A percentile compares a stretch with the other conserved stretches of the same genome.
These are phyloP conservation scores for Penicillium egyptiacum DNA, from an alignment of 495 filamentous ascomycete species.

Conservation along the genomic window DNA sequence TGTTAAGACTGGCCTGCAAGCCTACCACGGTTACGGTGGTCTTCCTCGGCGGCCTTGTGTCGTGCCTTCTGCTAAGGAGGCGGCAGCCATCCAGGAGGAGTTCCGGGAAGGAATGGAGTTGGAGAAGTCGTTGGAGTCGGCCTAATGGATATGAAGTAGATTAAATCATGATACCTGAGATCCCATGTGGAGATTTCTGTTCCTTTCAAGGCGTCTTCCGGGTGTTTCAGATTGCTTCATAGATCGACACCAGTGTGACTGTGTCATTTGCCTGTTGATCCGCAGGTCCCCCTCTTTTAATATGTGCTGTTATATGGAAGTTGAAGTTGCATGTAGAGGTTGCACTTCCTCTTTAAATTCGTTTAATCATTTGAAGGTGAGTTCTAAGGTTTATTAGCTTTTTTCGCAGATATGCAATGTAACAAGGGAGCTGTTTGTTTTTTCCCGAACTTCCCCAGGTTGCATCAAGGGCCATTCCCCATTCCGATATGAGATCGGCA, in stretches of 20 bases:
- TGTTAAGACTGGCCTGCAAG: constrained; percentile 76
- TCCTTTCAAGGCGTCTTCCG: background rate
- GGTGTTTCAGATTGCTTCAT: background rate
- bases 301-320: background rate
- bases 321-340: constrained; percentile 24
- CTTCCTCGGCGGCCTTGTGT: constrained; percentile 76
- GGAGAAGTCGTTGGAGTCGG: constrained; percentile 55
- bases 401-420: constrained; percentile 15
- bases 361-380: no score
- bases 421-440: constrained; percentile 20
- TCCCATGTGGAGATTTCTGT: background rate
- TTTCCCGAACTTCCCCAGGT: background rate
- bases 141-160: constrained; percentile 1
- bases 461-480: constrained; percentile 8
- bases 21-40: constrained; percentile 76
- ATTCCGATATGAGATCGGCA: constrained; percentile 25
- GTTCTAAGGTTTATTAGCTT: no score
- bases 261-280: constrained; percentile 4
- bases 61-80: constrained; percentile 59
- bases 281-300: constrained; percentile 7
- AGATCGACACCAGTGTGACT: constrained; percentile 6
- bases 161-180: constrained; percentile 5
- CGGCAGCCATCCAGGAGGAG: constrained; percentile 61
- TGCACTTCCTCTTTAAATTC: constrained; percentile 6
- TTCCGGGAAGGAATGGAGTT: constrained; percentile 74